These are phyloP conservation scores for Paxillus involutus DNA, from an alignment of 768 basidiomycete genomes.

Conservation along the genomic window DNA sequence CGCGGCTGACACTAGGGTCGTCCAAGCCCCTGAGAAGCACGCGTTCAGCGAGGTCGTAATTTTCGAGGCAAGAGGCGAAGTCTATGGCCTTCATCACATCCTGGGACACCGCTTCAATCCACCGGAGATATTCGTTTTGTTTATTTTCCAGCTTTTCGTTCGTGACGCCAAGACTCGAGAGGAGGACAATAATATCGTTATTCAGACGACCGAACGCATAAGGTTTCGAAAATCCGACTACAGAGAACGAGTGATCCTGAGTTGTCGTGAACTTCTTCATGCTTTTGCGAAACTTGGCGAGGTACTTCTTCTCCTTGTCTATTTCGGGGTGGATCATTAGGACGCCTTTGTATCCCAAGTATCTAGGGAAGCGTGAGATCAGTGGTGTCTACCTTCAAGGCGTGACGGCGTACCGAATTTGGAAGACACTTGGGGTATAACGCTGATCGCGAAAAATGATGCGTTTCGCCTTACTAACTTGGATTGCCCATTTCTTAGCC, in stretches of 20 bases:
- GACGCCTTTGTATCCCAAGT: slow-evolving; percentile 73
- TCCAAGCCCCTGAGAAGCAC: slow-evolving; percentile 58
- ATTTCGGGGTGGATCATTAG: slow-evolving; percentile 65
- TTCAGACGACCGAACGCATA: slow-evolving; percentile 67
- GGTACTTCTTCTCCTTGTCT: slow-evolving; percentile 43
- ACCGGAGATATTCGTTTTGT: slow-evolving; percentile 57
- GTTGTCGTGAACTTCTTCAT: slow-evolving; percentile 70
- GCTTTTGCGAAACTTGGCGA: slow-evolving; percentile 62
- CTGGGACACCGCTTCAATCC: slow-evolving; percentile 51
- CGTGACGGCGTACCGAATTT: slow-evolving; percentile 48
- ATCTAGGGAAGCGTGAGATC: slow-evolving; percentile 36
- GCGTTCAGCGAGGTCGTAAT: slow-evolving; percentile 49
- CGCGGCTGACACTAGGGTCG: slow-evolving; percentile 35
- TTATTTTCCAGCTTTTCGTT: slow-evolving; percentile 53
- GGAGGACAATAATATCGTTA: slow-evolving; percentile 66
- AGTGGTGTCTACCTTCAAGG: neutral
- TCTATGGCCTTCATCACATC: slow-evolving; percentile 53
- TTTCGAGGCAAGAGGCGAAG: slow-evolving; percentile 51
- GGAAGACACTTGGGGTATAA: slow-evolving; percentile 63
- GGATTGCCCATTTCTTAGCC: slow-evolving; percentile 47
- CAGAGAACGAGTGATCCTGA: slow-evolving; percentile 59
- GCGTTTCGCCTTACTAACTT: slow-evolving; percentile 52
- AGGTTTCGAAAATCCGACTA: slow-evolving; percentile 62
- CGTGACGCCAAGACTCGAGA: slow-evolving; percentile 61
- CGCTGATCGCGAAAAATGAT: slow-evolving; percentile 54